Evolutionary conservation across 257 asterid species (phyloP).

Genomic region (Nicotiana paniculata): DNA sequence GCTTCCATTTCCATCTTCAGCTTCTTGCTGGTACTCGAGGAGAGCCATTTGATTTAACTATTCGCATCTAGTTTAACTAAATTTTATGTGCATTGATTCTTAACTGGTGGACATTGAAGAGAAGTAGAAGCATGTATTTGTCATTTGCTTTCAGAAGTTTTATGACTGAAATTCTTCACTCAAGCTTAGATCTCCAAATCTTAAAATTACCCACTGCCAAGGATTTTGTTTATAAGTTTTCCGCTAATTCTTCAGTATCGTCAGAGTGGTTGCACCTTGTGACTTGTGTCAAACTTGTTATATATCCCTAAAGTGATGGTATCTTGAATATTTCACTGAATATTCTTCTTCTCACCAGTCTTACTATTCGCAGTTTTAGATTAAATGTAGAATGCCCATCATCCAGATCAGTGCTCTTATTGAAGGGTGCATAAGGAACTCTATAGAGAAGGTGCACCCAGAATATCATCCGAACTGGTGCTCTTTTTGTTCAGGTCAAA

Average conservation of each 20-base stretch:
- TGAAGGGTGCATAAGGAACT: background rate
- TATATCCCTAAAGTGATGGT: background rate
- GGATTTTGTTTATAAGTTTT: background rate
- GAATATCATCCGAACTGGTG: background rate
- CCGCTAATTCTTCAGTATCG: background rate
- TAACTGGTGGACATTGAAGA: background rate
- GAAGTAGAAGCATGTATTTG: background rate
- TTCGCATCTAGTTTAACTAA: background rate
- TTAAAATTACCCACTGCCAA: background rate
- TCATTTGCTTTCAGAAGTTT: background rate
- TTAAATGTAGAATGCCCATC: background rate
- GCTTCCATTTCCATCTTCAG: background rate
- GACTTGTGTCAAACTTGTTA: background rate
- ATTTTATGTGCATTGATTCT: background rate
- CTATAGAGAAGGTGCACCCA: background rate
- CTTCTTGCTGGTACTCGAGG: conserved; percentile 1
- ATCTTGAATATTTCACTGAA: background rate
- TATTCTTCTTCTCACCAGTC: background rate
- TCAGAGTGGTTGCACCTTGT: background rate
- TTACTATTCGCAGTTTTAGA: background rate
- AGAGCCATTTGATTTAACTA: background rate
- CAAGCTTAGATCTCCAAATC: background rate
- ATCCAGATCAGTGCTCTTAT: background rate
- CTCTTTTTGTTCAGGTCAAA: background rate
- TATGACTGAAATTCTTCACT: background rate